Evolutionary conservation across 805 yeast genomes (phyloP).

Genomic region (Brettanomyces sp.): DNA sequence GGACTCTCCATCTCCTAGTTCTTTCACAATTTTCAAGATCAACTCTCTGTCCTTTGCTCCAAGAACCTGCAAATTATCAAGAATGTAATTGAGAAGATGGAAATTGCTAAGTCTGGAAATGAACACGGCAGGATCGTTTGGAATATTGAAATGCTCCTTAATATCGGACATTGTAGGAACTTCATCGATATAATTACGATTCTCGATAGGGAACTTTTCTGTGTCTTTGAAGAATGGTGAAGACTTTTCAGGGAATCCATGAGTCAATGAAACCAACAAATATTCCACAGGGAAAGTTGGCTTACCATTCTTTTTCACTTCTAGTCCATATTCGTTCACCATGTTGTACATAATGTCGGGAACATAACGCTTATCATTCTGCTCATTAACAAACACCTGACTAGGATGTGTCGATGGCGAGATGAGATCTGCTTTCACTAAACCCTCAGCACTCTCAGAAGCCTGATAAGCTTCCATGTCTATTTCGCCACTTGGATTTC

Average conservation of each 20-base stretch:
- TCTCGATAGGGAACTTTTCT: slow-evolving; percentile 61
- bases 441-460: slow-evolving; percentile 76
- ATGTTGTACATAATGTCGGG: slow-evolving; percentile 88
- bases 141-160: slow-evolving; percentile 32
- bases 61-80: slow-evolving; percentile 44
- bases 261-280: slow-evolving; percentile 75
- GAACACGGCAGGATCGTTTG: slow-evolving; percentile 12
- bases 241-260: slow-evolving; percentile 74
- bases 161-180: slow-evolving; percentile 57
- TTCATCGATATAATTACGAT: slow-evolving; percentile 67
- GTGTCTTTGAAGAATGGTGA: slow-evolving; percentile 42
- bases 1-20: slow-evolving; percentile 29
- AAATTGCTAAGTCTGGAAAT: slow-evolving; percentile 46
- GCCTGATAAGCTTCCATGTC: slow-evolving; percentile 90
- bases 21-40: slow-evolving; percentile 38
- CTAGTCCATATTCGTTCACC: slow-evolving; percentile 78
- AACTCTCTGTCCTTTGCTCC: slow-evolving; percentile 43
- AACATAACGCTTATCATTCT: slow-evolving; percentile 70
- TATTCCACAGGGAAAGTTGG: slow-evolving; percentile 94
- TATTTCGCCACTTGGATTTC: slow-evolving; percentile 81
- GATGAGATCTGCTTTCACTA: slow-evolving; percentile 78
- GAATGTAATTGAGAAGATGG: slow-evolving; percentile 59
- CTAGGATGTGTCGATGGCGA: slow-evolving; percentile 87
- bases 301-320: slow-evolving; percentile 81
- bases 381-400: slow-evolving; percentile 68